Base-by-base conservation (phyloP, 2,329 filamentous ascomycete species). In the Sclerotinia nivalis region DNA sequence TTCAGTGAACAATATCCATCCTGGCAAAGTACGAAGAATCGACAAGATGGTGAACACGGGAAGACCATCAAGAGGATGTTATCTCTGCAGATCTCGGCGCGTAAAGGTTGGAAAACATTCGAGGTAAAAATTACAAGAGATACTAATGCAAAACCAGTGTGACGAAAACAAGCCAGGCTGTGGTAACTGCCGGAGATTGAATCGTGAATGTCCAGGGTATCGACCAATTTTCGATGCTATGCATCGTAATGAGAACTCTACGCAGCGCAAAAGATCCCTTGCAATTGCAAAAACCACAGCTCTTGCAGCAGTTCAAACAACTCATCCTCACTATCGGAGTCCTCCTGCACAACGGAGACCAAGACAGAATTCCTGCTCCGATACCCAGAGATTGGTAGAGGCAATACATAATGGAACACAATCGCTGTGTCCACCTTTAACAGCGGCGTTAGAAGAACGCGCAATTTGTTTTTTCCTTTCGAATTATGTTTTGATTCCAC, bases 131-230 rank as follows among this genome's bases (percentile, higher is more conserved):
- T 20, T 34, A 31, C 22, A 20, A 56, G 37, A 15, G 8, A 18
- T 49, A 45, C 49, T 69, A 47, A 69, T 25, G 40, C 4, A 22
- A n/a, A 34, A 34, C 18, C 10, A 69, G 67, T 65, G 67, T 56
- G 58, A 69, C 55, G 66, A 70, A 60, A 62, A 75, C 72, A 74
- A 71, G 68, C 75, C 71, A 66, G 73, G 76, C 73, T 75, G 74
- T 74, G 67, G 67, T 43, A 69, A 69, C 22, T 69, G 67, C 28
- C 28, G 56, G 28, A 69, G 59, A 20, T n/a, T 69, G 28, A 69
- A 65, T 59, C 58, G 67, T 8, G 49, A 64, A 40, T 69, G 67
- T 40, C 67, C 58, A 20, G 67, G 67, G 28, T 69, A 69, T 54
- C 67, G 67, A 49, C 58, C 67, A 40, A 25, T 69, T 13, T 56